Evolutionary conservation across 23 red algal species (phyloP).

Genomic region (Gracilaria vermiculophylla): DNA sequence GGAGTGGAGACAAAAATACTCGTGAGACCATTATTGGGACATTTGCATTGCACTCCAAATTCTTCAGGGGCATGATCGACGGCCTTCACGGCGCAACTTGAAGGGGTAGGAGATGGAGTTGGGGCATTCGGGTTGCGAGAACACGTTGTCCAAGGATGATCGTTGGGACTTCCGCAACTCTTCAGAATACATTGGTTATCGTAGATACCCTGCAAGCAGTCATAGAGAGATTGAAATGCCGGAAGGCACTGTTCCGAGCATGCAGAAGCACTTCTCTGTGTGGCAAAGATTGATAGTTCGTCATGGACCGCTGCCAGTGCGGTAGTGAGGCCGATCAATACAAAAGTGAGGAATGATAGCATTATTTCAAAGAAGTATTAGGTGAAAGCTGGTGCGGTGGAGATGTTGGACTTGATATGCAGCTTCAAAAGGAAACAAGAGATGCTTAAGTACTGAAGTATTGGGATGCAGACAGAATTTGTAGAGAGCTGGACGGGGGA

Average conservation of each 20-base stretch:
- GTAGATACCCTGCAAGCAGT: background rate
- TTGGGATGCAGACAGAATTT: too few relatives aligned
- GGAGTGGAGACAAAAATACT: background rate
- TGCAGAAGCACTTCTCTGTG: background rate
- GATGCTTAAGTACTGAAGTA: too few relatives aligned
- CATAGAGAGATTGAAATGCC: background rate
- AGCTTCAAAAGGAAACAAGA: too few relatives aligned
- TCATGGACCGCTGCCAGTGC: background rate
- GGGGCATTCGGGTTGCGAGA: background rate
- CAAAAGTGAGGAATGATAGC: background rate
- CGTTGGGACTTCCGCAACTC: constrained; percentile 8
- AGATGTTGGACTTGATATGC: too few relatives aligned
- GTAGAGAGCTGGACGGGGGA: too few relatives aligned
- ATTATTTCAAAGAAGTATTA: too few relatives aligned
- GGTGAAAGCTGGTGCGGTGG: too few relatives aligned
- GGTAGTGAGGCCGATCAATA: background rate
- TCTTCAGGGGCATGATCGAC: background rate
- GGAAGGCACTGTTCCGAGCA: constrained; percentile 5
- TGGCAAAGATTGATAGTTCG: background rate
- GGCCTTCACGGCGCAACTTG: background rate
- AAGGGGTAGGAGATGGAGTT: background rate
- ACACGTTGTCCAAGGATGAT: constrained; percentile 20
- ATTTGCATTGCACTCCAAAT: background rate
- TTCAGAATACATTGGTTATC: constrained; percentile 10
- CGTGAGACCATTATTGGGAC: background rate